Evolutionary conservation across 2,329 filamentous ascomycete species (phyloP).

Genomic region (Diaporthe nobilis): DNA sequence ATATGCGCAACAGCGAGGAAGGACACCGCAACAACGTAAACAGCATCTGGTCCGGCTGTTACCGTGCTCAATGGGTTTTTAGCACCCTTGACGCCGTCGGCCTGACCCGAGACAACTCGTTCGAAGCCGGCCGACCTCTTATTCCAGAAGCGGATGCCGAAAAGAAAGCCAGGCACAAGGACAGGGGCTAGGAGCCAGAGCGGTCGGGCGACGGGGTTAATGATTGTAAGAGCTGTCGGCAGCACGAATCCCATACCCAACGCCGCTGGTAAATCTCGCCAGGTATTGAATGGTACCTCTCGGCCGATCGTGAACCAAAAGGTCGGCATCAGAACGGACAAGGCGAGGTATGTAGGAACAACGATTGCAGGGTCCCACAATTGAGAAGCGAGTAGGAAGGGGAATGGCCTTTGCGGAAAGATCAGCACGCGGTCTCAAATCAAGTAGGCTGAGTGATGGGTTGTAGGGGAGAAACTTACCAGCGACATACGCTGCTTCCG

Average conservation of each 20-base stretch:
- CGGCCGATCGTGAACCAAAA: too few relatives aligned
- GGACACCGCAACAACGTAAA: not conserved
- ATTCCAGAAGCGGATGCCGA: not conserved
- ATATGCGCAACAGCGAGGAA: not conserved
- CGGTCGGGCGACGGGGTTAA: not conserved
- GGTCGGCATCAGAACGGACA: too few relatives aligned
- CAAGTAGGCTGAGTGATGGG: not conserved
- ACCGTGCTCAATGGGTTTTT: fast-evolving
- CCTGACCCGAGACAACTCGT: not conserved
- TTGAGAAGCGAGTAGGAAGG: not conserved
- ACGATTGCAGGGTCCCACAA: not conserved
- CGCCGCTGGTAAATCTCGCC: too few relatives aligned
- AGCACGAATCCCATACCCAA: not conserved
- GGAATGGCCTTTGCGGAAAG: not conserved
- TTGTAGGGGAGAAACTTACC: not conserved
- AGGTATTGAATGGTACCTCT: too few relatives aligned
- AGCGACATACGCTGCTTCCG: not conserved
- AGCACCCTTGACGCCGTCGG: not conserved
- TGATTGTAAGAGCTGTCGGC: not conserved
- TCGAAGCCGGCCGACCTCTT: not conserved
- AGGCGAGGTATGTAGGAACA: too few relatives aligned
- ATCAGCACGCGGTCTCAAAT: not conserved
- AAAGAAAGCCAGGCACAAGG: not conserved
- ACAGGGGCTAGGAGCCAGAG: not conserved
- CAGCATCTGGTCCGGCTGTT: not conserved